Conservation (phyloP, 352 stramenopile genomes). For the Peronospora destructor region DNA sequence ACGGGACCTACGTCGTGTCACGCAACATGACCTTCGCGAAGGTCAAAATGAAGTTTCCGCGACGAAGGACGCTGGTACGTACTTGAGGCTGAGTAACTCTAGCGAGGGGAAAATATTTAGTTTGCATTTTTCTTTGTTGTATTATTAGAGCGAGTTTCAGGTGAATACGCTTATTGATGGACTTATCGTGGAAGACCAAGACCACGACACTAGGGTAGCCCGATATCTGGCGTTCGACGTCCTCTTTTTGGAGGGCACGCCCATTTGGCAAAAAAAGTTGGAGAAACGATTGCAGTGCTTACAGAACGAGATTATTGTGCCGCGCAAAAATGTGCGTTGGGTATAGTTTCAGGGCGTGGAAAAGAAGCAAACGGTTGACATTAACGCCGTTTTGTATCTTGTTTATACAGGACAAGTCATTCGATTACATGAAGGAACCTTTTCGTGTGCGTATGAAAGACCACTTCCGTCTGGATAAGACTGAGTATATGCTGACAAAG, state of each 20-base stretch:
- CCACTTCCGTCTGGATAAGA: slow-evolving; percentile 82
- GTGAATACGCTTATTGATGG: slow-evolving; percentile 81
- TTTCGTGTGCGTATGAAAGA: slow-evolving; percentile 88
- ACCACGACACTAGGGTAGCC: slow-evolving; percentile 63
- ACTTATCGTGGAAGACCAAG: slow-evolving; percentile 81
- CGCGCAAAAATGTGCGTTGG: slow-evolving; percentile 69
- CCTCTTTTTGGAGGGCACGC: slow-evolving; percentile 65
- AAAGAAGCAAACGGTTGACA: background rate
- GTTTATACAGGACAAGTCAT: slow-evolving; percentile 50
- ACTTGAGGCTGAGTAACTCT: background rate
- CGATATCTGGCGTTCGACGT: slow-evolving; percentile 83
- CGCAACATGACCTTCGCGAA: slow-evolving; percentile 81
- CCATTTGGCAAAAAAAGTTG: slow-evolving; percentile 83
- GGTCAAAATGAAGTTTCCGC: slow-evolving; percentile 85
- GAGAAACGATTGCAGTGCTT: slow-evolving; percentile 84
- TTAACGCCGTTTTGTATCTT: slow-evolving; percentile 1
- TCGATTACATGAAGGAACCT: slow-evolving; percentile 72
- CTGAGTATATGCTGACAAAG: slow-evolving; percentile 79
- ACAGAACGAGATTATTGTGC: slow-evolving; percentile 85
- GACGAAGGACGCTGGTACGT: slow-evolving; percentile 54
- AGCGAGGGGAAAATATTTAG: slow-evolving; percentile 1
- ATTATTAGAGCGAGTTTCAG: slow-evolving; percentile 49
- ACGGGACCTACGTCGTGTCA: slow-evolving; percentile 73
- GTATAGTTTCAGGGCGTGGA: background rate
- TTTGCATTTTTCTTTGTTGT: background rate